Percentiles rank a stretch among this genome's conserved stretches.
Conservation (phyloP, 768 basidiomycete species). For the Lactarius hengduanensis region DNA sequence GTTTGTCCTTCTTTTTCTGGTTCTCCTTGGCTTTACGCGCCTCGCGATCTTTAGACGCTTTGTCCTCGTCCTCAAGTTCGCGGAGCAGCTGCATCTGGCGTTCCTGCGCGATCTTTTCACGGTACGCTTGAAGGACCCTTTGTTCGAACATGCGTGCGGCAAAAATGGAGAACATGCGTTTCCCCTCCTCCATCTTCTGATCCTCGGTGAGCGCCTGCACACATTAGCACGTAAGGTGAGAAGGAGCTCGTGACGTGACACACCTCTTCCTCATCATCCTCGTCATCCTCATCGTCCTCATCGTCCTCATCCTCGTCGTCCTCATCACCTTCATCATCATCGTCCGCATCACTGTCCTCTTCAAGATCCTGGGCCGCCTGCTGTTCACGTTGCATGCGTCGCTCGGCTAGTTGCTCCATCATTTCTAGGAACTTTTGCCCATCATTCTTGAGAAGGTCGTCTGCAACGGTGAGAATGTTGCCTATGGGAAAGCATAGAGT, state of each 20-base stretch:
- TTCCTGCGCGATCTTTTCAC: conserved; percentile 95
- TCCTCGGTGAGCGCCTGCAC: conserved; percentile 82
- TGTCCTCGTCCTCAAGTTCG: conserved; percentile 95
- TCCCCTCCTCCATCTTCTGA: conserved; percentile 99
- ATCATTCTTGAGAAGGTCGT: conserved; percentile 97
- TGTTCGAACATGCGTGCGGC: conserved; percentile 99
- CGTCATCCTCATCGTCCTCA: conserved; percentile 52
- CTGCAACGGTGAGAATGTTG: conserved; percentile 96
- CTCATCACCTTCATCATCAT: conserved; percentile 49
- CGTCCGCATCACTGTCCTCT: conserved; percentile 49
- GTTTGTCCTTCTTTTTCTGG: conserved; percentile 99
- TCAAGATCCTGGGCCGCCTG: conserved; percentile 47
- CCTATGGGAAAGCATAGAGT: conserved; percentile 56
- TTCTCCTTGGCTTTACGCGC: conserved; percentile 90
- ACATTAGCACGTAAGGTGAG: conserved; percentile 23
- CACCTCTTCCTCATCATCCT: conserved; percentile 45
- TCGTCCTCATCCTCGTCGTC: conserved; percentile 52
- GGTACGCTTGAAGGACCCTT: conserved; percentile 92
- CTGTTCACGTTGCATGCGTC: conserved; percentile 90
- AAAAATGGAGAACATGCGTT: conserved; percentile 99
- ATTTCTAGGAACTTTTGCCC: conserved; percentile 99
- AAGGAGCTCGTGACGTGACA: conserved; percentile 11
- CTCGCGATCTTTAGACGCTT: conserved; percentile 80
- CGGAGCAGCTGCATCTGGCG: conserved; percentile 89
- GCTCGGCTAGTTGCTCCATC: conserved; percentile 99